Conservation (phyloP, 129 eudicot species). For the Arctium minus region DNA sequence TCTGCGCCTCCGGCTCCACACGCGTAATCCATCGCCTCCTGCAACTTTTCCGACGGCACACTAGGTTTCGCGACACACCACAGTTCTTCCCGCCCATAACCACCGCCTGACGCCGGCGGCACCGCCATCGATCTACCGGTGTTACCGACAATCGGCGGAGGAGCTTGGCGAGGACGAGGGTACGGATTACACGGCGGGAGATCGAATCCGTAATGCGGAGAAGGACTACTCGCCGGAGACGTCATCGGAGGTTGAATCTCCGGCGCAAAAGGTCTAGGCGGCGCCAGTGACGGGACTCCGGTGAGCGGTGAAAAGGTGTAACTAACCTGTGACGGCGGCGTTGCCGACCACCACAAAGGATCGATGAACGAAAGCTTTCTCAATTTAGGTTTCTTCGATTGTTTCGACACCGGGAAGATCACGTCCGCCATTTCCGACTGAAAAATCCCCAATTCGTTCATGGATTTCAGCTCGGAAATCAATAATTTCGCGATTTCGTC, state of each 20-base stretch:
- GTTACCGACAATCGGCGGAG: not conserved
- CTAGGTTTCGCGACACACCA: conserved; percentile 99
- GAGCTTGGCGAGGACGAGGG: conserved; percentile 12
- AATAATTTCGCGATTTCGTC: conserved; percentile 24
- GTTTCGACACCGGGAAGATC: conserved; percentile 14
- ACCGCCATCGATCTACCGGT: conserved; percentile 17
- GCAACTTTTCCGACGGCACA: conserved; percentile 86
- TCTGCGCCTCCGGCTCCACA: conserved; percentile 93
- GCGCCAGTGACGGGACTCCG: conserved; percentile 38
- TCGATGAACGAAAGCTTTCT: conserved; percentile 62
- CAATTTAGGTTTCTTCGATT: conserved; percentile 29
- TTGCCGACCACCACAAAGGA: conserved; percentile 22
- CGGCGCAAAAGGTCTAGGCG: conserved; percentile 26
- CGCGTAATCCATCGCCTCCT: conserved; percentile 81
- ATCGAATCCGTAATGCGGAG: conserved; percentile 41
- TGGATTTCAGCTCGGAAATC: conserved; percentile 36
- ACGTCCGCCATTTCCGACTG: conserved; percentile 23
- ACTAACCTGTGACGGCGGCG: conserved; percentile 17
- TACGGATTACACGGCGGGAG: conserved; percentile 76
- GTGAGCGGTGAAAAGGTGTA: conserved; percentile 48
- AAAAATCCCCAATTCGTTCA: conserved; percentile 44
- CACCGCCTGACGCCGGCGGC: conserved; percentile 27
- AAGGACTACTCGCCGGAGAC: conserved; percentile 33
- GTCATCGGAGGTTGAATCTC: conserved; percentile 38
- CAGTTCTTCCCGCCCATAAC: conserved; percentile 19